Evolutionary conservation across 805 yeast species (phyloP), one percentile per base, ranked within the genome.

Genomic region (Ogataea trehaloabstinens): DNA sequence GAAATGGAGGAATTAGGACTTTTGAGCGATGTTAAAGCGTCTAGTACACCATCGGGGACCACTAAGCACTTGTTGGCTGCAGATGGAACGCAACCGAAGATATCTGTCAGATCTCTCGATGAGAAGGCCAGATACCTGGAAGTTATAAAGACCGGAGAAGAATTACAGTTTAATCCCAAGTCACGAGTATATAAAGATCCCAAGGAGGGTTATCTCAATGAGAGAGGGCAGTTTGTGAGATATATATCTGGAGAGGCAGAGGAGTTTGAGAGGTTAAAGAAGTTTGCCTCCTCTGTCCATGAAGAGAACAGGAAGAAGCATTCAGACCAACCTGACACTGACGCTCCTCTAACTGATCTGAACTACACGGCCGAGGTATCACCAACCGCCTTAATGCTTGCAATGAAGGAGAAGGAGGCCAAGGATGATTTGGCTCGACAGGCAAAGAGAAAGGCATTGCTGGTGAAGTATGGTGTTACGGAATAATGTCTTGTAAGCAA

Each of bases 121-220:
- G 96, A 88, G 53, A 78, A 78, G 28, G 95, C 96, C n/a, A 60
- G 77, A 45, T 78, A 87, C 67, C 53, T 77, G 51, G 64, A 76
- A 54, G 71, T 80, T 31, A 61, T 76, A 8, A 65, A 70, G 44
- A 55, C 70, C 1, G 68, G 64, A 6, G 59, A 62, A 19, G 72
- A 68, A 29, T 58, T 73, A 6, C 67, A 70, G 17, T 74, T 74
- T 49, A 78, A 79, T 51, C 81, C 83, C 2, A 76, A 70, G 51
- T 70, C 82, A 3, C 62, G 81, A 39, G 62, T 61, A 3, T 55
- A 57, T 35, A 55, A 58, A 36, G 64, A 61, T 38, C 43, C 53
- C 3, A 56, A 54, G 27, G 54, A 55, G 27, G 67, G 67, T 16
- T 61, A 56, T 38, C 36, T 58, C 20, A 59, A 61, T 42, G 67